A percentile compares a stretch with the other conserved stretches of the same genome.
Evolutionary conservation across 2,329 filamentous ascomycete genomes (phyloP).

Genomic region (Cladosporium phlei): DNA sequence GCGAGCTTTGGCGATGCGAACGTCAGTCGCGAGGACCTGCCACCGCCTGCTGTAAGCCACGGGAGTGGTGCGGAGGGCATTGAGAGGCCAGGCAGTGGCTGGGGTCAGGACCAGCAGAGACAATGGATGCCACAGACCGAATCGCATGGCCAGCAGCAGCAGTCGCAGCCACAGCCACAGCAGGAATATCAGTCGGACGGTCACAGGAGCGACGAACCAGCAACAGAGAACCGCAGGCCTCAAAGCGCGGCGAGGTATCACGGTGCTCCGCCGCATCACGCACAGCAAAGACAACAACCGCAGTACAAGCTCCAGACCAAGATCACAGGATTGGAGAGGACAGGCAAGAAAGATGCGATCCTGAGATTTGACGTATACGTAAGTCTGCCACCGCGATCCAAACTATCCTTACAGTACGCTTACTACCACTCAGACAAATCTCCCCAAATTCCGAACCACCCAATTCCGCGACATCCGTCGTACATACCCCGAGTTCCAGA

Average conservation of each 20-base stretch:
- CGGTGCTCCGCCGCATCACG: conserved; percentile 24
- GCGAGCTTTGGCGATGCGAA: conserved; percentile 38
- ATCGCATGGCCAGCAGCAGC: conserved; percentile 37
- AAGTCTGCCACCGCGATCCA: conserved; percentile 36
- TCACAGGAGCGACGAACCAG: conserved; percentile 12
- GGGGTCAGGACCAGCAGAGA: conserved; percentile 18
- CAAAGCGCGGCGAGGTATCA: conserved; percentile 29
- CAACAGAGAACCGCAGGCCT: conserved; percentile 27
- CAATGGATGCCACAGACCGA: conserved; percentile 33
- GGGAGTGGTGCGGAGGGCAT: conserved; percentile 3
- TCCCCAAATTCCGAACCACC: conserved; percentile 95
- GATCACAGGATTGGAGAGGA: conserved; percentile 87
- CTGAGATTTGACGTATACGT: conserved; percentile 95
- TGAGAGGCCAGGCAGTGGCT: conserved; percentile 10
- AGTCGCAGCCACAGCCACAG: conserved; percentile 36
- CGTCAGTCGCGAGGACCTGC: conserved; percentile 25
- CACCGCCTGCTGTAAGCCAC: conserved; percentile 24
- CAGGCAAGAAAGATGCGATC: conserved; percentile 91
- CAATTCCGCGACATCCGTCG: conserved; percentile 97
- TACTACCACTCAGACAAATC: conserved; percentile 69
- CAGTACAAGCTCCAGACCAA: conserved; percentile 77
- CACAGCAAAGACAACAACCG: conserved; percentile 31
- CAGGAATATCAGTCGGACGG: conserved; percentile 18
- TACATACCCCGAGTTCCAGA: conserved; percentile 91
- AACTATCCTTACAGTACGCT: conserved; percentile 11